phyloP scores from a whole-genome alignment of 495 filamentous ascomycete genomes.

The Mycothermus thermophilus region DNA sequence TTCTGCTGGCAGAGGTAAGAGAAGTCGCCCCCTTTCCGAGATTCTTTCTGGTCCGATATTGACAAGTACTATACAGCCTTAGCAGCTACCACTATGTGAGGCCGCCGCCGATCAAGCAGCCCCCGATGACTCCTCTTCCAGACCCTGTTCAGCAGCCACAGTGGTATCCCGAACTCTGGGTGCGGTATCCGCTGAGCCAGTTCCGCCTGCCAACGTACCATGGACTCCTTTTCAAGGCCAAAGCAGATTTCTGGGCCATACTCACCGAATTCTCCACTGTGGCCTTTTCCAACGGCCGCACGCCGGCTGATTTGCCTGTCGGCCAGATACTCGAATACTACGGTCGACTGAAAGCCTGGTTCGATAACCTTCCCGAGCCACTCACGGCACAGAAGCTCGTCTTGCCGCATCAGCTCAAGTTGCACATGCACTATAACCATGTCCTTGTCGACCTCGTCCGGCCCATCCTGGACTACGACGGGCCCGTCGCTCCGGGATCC shows the following conservation, averaged over 20 bases:
- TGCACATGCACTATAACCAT: slow-evolving; percentile 19
- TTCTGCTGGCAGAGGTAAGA: slow-evolving; percentile 27
- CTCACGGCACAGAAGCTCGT: slow-evolving; percentile 22
- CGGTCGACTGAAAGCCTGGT: slow-evolving; percentile 15
- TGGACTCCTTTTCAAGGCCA: slow-evolving; percentile 18
- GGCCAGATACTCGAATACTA: slow-evolving; percentile 18
- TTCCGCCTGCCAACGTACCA: slow-evolving; percentile 13
- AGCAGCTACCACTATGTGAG: slow-evolving; percentile 18
- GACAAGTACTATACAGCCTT: slow-evolving; percentile 4
- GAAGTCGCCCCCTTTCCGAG: neutral
- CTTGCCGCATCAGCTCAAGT: slow-evolving; percentile 24
- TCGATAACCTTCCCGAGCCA: slow-evolving; percentile 18
- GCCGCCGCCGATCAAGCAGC: slow-evolving; percentile 11
- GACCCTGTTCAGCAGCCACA: slow-evolving; percentile 15
- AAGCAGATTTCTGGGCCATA: slow-evolving; percentile 22
- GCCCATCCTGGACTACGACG: slow-evolving; percentile 11
- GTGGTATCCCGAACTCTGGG: slow-evolving; percentile 28
- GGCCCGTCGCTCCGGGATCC: neutral
- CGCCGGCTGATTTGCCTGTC: slow-evolving; percentile 4
- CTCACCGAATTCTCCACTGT: slow-evolving; percentile 17
- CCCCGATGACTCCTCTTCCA: slow-evolving; percentile 20
- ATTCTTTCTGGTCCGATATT: too few species aligned
- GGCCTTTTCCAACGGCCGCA: slow-evolving; percentile 7
- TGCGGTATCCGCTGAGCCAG: slow-evolving; percentile 21
- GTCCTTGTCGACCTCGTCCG: slow-evolving; percentile 14